These are phyloP conservation scores for Pontederia crassipes DNA, from an alignment of 176 grass and related monocot genomes.

Conservation along the genomic window DNA sequence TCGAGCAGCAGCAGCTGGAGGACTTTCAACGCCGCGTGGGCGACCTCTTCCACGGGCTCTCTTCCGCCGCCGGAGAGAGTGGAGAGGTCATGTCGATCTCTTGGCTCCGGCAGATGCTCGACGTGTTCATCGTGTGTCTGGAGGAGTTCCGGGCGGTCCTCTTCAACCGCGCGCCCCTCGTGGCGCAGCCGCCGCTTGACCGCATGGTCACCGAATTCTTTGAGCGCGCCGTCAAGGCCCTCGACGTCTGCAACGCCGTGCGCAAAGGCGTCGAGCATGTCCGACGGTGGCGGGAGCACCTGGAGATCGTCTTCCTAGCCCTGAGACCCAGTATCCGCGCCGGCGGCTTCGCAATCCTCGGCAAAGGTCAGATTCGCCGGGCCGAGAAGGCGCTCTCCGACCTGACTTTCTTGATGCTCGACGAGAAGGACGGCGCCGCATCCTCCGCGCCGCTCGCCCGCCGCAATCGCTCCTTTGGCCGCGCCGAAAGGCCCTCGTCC, in stretches of 20 bases:
- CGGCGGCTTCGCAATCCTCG: neutral
- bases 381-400: slow-evolving; percentile 65
- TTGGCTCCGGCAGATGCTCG: slow-evolving; percentile 75
- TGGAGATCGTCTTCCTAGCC: slow-evolving; percentile 55
- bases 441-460: slow-evolving; percentile 39
- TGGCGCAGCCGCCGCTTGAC: slow-evolving; percentile 25
- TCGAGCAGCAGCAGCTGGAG: slow-evolving; percentile 41
- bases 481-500: slow-evolving; percentile 28
- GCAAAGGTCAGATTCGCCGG: slow-evolving; percentile 67
- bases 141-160: slow-evolving; percentile 52
- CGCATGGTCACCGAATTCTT: slow-evolving; percentile 43
- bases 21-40: slow-evolving; percentile 60
- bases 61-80: slow-evolving; percentile 3
- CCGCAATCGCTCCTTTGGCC: slow-evolving; percentile 97
- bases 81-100: slow-evolving; percentile 37
- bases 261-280: slow-evolving; percentile 70
- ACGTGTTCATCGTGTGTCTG: slow-evolving; percentile 53
- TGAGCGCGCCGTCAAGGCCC: slow-evolving; percentile 79
- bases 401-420: slow-evolving; percentile 64
- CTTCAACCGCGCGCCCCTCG: slow-evolving; percentile 25
- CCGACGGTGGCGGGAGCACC: slow-evolving; percentile 62
- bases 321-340: slow-evolving; percentile 18
- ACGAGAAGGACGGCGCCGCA: slow-evolving; percentile 49
- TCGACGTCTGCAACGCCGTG: slow-evolving; percentile 90
- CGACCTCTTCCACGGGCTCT: slow-evolving; percentile 35